Percentiles rank a stretch among this genome's conserved stretches.
Conservation (phyloP, 2,329 filamentous ascomycete genomes). For the Ophiobolus disseminans region DNA sequence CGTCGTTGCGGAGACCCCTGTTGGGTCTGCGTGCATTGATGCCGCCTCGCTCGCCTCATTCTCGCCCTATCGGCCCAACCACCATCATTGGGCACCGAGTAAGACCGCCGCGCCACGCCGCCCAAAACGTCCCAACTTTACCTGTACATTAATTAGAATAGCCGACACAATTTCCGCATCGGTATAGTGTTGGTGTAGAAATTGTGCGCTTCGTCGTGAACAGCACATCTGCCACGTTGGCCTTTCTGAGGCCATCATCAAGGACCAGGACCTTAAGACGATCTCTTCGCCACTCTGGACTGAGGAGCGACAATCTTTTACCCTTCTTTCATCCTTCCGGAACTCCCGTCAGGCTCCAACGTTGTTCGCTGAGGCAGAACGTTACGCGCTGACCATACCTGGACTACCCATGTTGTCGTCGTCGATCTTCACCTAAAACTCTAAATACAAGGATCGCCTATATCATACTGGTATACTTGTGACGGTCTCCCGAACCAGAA, state of each 20-base stretch:
- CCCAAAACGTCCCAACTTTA: conserved; percentile 12
- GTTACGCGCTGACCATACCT: not conserved
- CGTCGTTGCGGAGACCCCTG: conserved; percentile 13
- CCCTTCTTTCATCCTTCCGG: conserved; percentile 7
- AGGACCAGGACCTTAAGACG: conserved; percentile 25
- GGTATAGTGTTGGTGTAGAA: conserved; percentile 12
- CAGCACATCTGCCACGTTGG: conserved; percentile 32
- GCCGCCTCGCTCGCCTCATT: conserved; percentile 42
- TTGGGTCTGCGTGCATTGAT: conserved; percentile 37
- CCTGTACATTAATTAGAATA: conserved; percentile 13
- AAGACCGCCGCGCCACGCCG: conserved; percentile 21
- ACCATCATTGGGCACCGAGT: conserved; percentile 34
- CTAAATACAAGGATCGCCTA: not conserved
- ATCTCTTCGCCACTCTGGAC: conserved; percentile 41
- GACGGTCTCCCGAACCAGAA: not conserved
- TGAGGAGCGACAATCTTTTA: conserved; percentile 6
- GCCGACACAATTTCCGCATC: conserved; percentile 7
- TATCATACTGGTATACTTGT: not conserved
- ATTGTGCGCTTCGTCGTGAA: conserved; percentile 10
- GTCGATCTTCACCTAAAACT: conserved; percentile 1
- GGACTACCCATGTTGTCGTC: not conserved
- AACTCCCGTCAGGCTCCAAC: not conserved
- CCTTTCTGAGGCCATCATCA: conserved; percentile 6
- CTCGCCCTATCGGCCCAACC: conserved; percentile 37
- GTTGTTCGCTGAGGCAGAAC: not conserved